phyloP scores from a whole-genome alignment of 2,329 filamentous ascomycete species.

The Pestalotiopsis sp. region DNA sequence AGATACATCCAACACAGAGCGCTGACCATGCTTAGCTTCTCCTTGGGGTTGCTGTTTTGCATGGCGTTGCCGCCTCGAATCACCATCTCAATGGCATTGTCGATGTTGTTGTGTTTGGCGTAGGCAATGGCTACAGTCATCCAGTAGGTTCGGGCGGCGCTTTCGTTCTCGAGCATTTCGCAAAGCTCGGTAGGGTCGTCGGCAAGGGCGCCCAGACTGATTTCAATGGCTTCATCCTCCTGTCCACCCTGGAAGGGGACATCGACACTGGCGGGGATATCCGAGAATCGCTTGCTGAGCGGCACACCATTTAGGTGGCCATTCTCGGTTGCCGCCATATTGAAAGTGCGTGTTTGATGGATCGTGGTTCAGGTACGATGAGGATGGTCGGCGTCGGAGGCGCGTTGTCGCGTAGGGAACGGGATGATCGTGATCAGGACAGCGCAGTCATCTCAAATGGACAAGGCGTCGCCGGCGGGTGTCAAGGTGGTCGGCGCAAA shows the following conservation, averaged over 20 bases:
- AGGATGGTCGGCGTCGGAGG: neutral
- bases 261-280: slow-evolving; percentile 67
- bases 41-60: slow-evolving; percentile 72
- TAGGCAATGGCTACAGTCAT: slow-evolving; percentile 97
- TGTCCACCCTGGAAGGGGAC: slow-evolving; percentile 67
- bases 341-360: slow-evolving; percentile 24
- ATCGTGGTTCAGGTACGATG: neutral
- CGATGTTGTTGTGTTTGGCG: slow-evolving; percentile 91
- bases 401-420: neutral
- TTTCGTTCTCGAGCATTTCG: slow-evolving; percentile 91
- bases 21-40: slow-evolving; percentile 82
- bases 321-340: slow-evolving; percentile 47
- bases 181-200: slow-evolving; percentile 96
- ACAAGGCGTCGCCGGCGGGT: neutral
- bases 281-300: slow-evolving; percentile 61
- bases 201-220: slow-evolving; percentile 86
- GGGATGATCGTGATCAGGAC: neutral
- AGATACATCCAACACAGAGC: slow-evolving; percentile 91
- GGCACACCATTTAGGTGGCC: slow-evolving; percentile 42
- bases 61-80: slow-evolving; percentile 74
- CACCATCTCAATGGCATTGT: slow-evolving; percentile 76
- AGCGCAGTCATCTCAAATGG: slow-evolving; percentile 1
- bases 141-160: slow-evolving; percentile 90
- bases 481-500: neutral
- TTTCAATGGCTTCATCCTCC: slow-evolving; percentile 80